These are phyloP conservation scores for Anisodus tanguticus DNA, from an alignment of 257 asterid species.

Conservation along the genomic window DNA sequence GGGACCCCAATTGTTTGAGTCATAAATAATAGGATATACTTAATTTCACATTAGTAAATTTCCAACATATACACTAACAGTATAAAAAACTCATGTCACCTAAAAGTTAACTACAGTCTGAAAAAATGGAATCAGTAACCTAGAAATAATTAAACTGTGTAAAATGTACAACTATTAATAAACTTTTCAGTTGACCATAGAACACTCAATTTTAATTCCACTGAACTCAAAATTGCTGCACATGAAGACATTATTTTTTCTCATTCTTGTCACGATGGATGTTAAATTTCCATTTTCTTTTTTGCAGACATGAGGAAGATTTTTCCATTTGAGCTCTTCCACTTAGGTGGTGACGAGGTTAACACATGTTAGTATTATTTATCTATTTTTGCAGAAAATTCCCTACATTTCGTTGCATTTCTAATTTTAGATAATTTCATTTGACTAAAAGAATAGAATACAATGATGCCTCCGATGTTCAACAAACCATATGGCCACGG, in stretches of 20 bases:
- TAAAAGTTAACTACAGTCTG: neutral
- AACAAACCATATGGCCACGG: constrained; percentile 97
- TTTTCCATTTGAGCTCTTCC: constrained; percentile 87
- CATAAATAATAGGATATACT: too few relatives aligned
- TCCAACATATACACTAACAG: neutral
- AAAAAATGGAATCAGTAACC: neutral
- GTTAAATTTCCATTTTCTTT: constrained; percentile 28
- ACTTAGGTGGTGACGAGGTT: constrained; percentile 96
- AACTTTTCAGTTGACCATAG: neutral
- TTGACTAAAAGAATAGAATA: neutral
- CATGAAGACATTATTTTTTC: neutral
- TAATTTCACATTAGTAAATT: too few relatives aligned
- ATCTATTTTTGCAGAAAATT: constrained; percentile 11
- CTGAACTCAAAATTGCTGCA: neutral
- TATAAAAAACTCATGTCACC: neutral
- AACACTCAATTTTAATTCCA: neutral
- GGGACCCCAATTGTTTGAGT: too few relatives aligned
- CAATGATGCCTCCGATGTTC: constrained; percentile 76
- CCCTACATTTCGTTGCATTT: constrained; percentile 1
- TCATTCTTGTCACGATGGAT: constrained; percentile 29
- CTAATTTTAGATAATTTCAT: neutral
- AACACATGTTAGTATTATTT: constrained; percentile 63
- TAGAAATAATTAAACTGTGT: neutral
- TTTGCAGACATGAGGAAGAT: constrained; percentile 80
- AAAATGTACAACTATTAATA: neutral